Conservation (phyloP, 2,329 filamentous ascomycete genomes). For the Exophiala alcalophila region DNA sequence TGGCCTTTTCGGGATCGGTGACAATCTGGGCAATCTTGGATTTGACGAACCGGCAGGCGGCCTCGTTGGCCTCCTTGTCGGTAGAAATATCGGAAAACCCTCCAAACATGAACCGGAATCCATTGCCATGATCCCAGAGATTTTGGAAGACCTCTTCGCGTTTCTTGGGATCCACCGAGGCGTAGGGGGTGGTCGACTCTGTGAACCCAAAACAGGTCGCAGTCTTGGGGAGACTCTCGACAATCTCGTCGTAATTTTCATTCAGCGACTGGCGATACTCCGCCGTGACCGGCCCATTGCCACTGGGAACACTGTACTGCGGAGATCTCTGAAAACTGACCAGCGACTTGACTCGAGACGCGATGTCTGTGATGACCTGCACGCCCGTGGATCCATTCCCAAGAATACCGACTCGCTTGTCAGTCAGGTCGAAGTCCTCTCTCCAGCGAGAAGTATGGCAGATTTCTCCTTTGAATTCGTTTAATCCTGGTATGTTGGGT, state of each 20-base stretch:
- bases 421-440: constrained; percentile 9
- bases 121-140: constrained; percentile 35
- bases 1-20: constrained; percentile 34
- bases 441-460: constrained; percentile 46
- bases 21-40: constrained; percentile 36
- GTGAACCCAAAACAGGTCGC: constrained; percentile 27
- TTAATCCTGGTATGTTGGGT: constrained; percentile 37
- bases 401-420: constrained; percentile 39
- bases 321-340: constrained; percentile 38
- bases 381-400: constrained; percentile 45
- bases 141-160: constrained; percentile 32
- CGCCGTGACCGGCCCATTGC: constrained; percentile 9
- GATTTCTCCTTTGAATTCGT: constrained; percentile 39
- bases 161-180: constrained; percentile 15
- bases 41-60: constrained; percentile 39
- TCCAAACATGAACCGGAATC: constrained; percentile 40
- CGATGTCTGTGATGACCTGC: constrained; percentile 34
- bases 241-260: constrained; percentile 37
- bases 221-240: constrained; percentile 31
- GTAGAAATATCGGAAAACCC: constrained; percentile 39
- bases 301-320: constrained; percentile 12
- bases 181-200: constrained; percentile 28
- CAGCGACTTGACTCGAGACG: constrained; percentile 33
- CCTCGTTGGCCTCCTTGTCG: constrained; percentile 40
- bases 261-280: constrained; percentile 31